phyloP scores from a whole-genome alignment of 1,284 basidiomycete genomes.

The Cryptococcus sp. region DNA sequence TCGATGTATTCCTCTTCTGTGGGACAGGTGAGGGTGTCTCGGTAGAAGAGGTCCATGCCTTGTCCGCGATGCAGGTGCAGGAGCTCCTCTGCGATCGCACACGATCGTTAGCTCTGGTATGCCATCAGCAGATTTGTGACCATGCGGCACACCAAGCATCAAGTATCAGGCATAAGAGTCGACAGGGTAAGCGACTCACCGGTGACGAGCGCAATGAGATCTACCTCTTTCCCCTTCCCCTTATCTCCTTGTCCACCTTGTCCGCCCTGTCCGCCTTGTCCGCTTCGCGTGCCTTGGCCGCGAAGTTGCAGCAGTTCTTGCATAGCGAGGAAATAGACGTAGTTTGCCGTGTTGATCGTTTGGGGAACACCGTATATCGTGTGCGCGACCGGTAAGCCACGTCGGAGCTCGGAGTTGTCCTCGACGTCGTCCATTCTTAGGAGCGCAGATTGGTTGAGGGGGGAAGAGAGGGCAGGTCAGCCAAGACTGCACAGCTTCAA shows the following conservation, averaged over 20 bases:
- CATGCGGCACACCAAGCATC: not conserved
- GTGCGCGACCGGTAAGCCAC: slow-evolving; percentile 87
- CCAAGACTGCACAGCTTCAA: no score
- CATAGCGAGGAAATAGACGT: slow-evolving; percentile 90
- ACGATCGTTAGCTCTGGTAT: not conserved
- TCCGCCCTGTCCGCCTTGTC: slow-evolving; percentile 24
- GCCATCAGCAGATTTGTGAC: not conserved
- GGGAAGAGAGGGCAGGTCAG: no score
- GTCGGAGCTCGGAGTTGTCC: slow-evolving; percentile 85
- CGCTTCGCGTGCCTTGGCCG: not conserved
- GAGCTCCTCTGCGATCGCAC: slow-evolving; percentile 66
- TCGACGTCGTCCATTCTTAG: slow-evolving; percentile 94
- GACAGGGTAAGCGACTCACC: slow-evolving; percentile 50
- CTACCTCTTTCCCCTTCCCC: slow-evolving; percentile 47
- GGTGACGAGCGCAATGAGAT: slow-evolving; percentile 62
- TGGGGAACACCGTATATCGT: slow-evolving; percentile 95
- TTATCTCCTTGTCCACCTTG: slow-evolving; percentile 8
- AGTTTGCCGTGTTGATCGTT: slow-evolving; percentile 97
- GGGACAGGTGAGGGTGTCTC: slow-evolving; percentile 88
- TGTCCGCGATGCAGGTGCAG: slow-evolving; percentile 92
- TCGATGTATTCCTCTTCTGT: slow-evolving; percentile 91
- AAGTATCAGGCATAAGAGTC: not conserved
- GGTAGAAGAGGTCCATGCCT: slow-evolving; percentile 92
- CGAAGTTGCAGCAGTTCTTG: slow-evolving; percentile 68
- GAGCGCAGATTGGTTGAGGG: not conserved